Percentiles rank a stretch among this genome's conserved stretches.
Evolutionary conservation across 2,329 filamentous ascomycete species (phyloP).

Genomic region (Alternaria brassicicola): DNA sequence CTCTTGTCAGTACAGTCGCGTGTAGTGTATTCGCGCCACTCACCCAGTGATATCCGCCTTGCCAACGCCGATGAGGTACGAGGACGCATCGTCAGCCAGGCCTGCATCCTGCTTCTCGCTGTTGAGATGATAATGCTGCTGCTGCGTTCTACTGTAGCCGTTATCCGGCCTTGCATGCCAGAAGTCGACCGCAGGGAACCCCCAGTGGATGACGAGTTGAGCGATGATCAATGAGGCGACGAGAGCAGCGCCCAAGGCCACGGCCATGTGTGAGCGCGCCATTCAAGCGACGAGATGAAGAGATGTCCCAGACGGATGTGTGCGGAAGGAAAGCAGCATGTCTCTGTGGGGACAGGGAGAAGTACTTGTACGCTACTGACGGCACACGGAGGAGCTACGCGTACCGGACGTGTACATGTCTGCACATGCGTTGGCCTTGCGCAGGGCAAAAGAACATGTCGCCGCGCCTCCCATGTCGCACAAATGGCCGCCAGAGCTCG

Average conservation of each 20-base stretch:
- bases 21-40: background rate
- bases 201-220: constrained; percentile 44
- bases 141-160: constrained; percentile 25
- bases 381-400: constrained; percentile 1
- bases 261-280: constrained; percentile 49
- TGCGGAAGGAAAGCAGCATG: constrained; percentile 7
- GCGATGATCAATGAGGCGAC: constrained; percentile 42
- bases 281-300: constrained; percentile 30
- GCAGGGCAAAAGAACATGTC: background rate
- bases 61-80: constrained; percentile 70
- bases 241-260: constrained; percentile 47
- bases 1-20: constrained; percentile 15
- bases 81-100: constrained; percentile 47
- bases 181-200: constrained; percentile 45
- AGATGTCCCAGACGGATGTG: constrained; percentile 28
- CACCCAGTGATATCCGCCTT: constrained; percentile 77
- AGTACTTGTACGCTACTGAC: constrained; percentile 11
- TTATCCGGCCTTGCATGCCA: constrained; percentile 44
- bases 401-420: background rate
- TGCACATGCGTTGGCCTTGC: background rate
- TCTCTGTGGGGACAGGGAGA: constrained; percentile 3
- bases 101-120: constrained; percentile 38
- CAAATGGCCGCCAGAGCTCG: background rate
- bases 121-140: constrained; percentile 34
- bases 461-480: background rate